Conservation (phyloP, 2,329 filamentous ascomycete genomes). For the Tolypocladium ophioglossoides region DNA sequence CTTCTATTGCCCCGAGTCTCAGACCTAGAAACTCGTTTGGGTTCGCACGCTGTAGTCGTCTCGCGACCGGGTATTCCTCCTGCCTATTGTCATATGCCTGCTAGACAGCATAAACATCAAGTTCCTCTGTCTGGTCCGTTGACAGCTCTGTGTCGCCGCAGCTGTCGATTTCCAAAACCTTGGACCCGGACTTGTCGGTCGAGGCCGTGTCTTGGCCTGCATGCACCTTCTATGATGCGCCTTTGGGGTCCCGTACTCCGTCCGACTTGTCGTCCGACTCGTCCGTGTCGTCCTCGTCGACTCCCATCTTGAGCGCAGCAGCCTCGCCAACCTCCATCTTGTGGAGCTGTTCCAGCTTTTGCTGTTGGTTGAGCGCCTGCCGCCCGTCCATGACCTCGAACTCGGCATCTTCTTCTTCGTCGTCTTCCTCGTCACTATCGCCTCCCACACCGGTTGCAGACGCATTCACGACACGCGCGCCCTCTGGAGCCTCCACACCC, state of each 20-base stretch:
- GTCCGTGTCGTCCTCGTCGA: constrained; percentile 28
- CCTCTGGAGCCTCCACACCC: constrained; percentile 8
- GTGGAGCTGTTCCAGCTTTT: constrained; percentile 42
- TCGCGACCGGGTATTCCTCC: neutral
- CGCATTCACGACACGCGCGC: constrained; percentile 12
- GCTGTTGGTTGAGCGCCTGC: constrained; percentile 32
- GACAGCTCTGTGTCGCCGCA: neutral
- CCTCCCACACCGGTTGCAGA: constrained; percentile 24
- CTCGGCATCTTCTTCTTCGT: constrained; percentile 27
- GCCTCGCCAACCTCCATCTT: constrained; percentile 51
- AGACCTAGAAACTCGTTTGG: neutral
- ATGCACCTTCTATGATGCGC: constrained; percentile 20
- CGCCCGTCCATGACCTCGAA: constrained; percentile 35
- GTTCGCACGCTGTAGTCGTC: neutral
- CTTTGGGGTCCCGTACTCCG: constrained; percentile 11
- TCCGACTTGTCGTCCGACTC: constrained; percentile 20
- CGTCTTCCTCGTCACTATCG: constrained; percentile 28
- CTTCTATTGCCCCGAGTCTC: neutral
- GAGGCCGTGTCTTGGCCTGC: constrained; percentile 1
- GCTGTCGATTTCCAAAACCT: neutral
- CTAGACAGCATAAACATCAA: neutral
- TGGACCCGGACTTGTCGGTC: neutral
- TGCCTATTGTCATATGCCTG: neutral
- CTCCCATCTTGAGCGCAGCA: constrained; percentile 32
- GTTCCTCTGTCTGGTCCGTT: neutral